Conservation (phyloP, 2,329 filamentous ascomycete genomes). For the Aspergillus aculeatus region DNA sequence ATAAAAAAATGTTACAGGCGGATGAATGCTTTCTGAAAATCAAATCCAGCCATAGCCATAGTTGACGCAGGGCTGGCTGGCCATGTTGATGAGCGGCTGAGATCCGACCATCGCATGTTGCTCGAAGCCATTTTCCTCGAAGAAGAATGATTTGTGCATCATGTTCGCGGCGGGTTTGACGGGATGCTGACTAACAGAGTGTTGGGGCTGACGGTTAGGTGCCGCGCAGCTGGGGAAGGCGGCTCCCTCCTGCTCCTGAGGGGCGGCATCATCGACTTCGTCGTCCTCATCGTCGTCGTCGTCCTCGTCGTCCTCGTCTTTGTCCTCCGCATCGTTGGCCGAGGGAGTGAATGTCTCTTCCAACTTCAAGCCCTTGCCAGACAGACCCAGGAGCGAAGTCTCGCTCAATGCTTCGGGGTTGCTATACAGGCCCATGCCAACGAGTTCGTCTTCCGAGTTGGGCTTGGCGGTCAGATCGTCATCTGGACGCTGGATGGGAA, state of each 20-base stretch:
- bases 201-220: too few relatives aligned
- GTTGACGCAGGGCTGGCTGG: slow-evolving; percentile 31
- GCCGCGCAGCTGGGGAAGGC: slow-evolving; percentile 5
- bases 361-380: slow-evolving; percentile 73
- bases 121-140: slow-evolving; percentile 31
- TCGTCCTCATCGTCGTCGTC: slow-evolving; percentile 48
- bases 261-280: slow-evolving; percentile 30
- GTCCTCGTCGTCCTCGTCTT: slow-evolving; percentile 59
- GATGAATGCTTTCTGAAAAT: slow-evolving; percentile 9
- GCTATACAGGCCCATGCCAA: slow-evolving; percentile 83
- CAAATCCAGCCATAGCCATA: slow-evolving; percentile 38
- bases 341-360: slow-evolving; percentile 74
- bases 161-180: slow-evolving; percentile 27
- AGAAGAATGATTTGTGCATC: slow-evolving; percentile 35
- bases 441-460: slow-evolving; percentile 65
- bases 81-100: slow-evolving; percentile 29
- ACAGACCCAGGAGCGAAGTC: slow-evolving; percentile 57
- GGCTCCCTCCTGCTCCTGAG: slow-evolving; percentile 14
- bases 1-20: slow-evolving; percentile 9
- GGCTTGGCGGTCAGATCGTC: slow-evolving; percentile 54
- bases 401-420: slow-evolving; percentile 60
- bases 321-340: slow-evolving; percentile 56
- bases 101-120: slow-evolving; percentile 22
- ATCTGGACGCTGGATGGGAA: slow-evolving; percentile 37
- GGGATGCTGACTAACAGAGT: slow-evolving; percentile 17